Base-by-base conservation (phyloP, 106 monocot genomes). In the Acanthochlamys bracteata region DNA sequence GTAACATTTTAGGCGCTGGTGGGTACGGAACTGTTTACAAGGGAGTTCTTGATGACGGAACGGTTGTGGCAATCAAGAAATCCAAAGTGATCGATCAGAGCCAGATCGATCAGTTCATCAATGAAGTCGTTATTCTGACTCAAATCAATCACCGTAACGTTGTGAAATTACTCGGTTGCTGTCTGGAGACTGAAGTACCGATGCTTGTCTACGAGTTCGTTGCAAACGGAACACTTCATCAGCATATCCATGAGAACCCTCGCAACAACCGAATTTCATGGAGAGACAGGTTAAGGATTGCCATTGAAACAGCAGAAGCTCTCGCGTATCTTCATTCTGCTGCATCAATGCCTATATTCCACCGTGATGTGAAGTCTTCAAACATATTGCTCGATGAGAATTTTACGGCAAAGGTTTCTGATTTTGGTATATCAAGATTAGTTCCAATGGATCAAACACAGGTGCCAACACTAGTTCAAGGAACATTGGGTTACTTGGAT, bases 121-220 rank as follows among this genome's bases (percentile, higher is more conserved):
- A 61, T 11, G 77, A 77, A 55, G 57, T 77, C 10, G 42, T 55
- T 53, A 76, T 70, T 2, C 51, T 76, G 7, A 66, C 76, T 0
- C 71, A 71, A 11, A 62, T 77, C 71, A 77, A 77, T 27, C 77
- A 77, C 71, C 17, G 57, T 17, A 71, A 77, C 39, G 71, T 71
- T 22, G 77, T 77, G 15, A 77, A 72, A 66, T 51, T 77, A 51
- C 54, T 71, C 4, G 77, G 77, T 3, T 77, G 77, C 24, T 77
- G 71, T 49, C 21, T 71, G 14, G 71, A 77, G 57, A 64, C 64
- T 4, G 61, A 71, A 39, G 71, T 77, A 6, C 71, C 77, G 3
- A 55, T 77, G 62, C 55, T 77, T 24, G 71, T 77, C 12, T 68
- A 57, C 41, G 57, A 68, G 17, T 57, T 68, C 67, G 42, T 68